Evolutionary conservation across 2,329 filamentous ascomycete genomes (phyloP).

Genomic region (Cordyceps tenuipes): DNA sequence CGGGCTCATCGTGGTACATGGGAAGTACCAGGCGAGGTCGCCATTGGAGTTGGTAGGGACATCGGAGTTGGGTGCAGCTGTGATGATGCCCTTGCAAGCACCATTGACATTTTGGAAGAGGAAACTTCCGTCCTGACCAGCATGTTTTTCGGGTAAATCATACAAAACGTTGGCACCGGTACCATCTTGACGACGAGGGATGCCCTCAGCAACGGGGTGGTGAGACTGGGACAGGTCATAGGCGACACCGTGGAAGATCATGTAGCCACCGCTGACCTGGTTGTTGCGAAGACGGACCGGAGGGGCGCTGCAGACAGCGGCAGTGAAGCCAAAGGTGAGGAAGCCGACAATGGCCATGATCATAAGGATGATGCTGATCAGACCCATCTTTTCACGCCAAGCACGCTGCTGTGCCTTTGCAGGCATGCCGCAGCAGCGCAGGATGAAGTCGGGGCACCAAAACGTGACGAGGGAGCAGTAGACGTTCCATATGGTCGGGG

Average conservation of each 20-base stretch:
- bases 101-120: constrained; percentile 98
- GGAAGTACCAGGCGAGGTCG: constrained; percentile 92
- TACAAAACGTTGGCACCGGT: constrained; percentile 70
- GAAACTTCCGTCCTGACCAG: constrained; percentile 91
- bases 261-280: constrained; percentile 70
- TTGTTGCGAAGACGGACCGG: constrained; percentile 71
- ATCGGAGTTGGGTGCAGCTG: constrained; percentile 57
- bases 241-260: constrained; percentile 93
- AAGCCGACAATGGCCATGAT: constrained; percentile 90
- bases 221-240: constrained; percentile 72
- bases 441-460: constrained; percentile 79
- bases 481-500: constrained; percentile 86
- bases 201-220: constrained; percentile 74
- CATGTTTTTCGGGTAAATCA: constrained; percentile 72
- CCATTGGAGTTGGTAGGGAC: constrained; percentile 67
- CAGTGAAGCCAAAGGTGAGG: constrained; percentile 92
- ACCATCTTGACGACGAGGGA: constrained; percentile 46
- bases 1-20: constrained; percentile 84
- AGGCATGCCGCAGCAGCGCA: constrained; percentile 78
- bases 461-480: constrained; percentile 94
- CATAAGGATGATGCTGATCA: constrained; percentile 84
- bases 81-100: constrained; percentile 88
- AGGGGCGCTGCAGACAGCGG: constrained; percentile 70
- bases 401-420: constrained; percentile 81
- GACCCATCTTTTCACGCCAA: constrained; percentile 96